Evolutionary conservation across 1,139 yeast genomes (phyloP).

Genomic region (Scheffersomyces cryptocercus): DNA sequence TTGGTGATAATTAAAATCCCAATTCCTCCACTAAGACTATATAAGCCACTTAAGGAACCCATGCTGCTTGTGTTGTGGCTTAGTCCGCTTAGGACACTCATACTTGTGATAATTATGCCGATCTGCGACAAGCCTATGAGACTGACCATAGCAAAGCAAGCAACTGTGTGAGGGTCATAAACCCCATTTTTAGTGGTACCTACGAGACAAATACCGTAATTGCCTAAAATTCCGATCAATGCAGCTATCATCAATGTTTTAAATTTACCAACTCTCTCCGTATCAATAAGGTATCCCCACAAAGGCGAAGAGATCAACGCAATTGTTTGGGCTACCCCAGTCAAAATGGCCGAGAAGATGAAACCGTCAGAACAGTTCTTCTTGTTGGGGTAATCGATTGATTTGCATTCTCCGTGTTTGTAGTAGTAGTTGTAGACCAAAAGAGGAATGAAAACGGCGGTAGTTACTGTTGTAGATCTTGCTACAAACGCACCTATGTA

Average conservation of each 20-base stretch:
- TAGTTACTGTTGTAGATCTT: conserved; percentile 61
- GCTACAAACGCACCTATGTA: conserved; percentile 66
- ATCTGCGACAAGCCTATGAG: conserved; percentile 49
- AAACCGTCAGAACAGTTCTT: conserved; percentile 63
- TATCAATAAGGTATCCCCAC: conserved; percentile 60
- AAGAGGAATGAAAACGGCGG: conserved; percentile 64
- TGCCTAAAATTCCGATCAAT: conserved; percentile 37
- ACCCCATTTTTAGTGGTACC: conserved; percentile 12
- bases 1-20: conserved; percentile 63
- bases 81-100: conserved; percentile 41
- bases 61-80: conserved; percentile 30
- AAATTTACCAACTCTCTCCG: conserved; percentile 38
- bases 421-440: conserved; percentile 60
- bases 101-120: conserved; percentile 56
- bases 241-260: conserved; percentile 22
- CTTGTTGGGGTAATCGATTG: conserved; percentile 25
- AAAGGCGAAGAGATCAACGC: conserved; percentile 62
- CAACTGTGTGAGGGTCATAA: conserved; percentile 37
- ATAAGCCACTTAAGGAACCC: conserved; percentile 71
- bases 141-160: conserved; percentile 34
- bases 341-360: conserved; percentile 62
- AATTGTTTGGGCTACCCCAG: conserved; percentile 64
- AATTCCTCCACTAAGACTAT: conserved; percentile 66
- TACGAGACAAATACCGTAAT: conserved; percentile 29
- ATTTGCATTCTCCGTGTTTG: conserved; percentile 48